phyloP scores from a whole-genome alignment of 2,329 filamentous ascomycete genomes.

The Colletotrichum destructivum region DNA sequence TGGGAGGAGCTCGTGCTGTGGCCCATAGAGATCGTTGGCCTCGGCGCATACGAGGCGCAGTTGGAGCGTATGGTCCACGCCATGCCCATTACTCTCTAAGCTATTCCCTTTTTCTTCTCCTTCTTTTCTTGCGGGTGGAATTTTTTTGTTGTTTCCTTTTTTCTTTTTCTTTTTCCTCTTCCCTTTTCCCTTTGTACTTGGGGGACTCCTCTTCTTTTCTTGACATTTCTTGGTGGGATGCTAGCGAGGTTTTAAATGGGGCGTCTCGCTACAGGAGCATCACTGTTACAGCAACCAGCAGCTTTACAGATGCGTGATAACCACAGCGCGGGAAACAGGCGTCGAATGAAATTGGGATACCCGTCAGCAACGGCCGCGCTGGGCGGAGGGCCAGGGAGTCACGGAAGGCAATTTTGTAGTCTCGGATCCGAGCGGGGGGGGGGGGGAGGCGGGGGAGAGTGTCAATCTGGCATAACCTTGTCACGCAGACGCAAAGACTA shows the following conservation, averaged over 20 bases:
- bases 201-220: not conserved
- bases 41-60: constrained; percentile 19
- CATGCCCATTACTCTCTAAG: constrained; percentile 26
- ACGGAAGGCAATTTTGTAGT: not conserved
- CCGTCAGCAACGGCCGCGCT: constrained; percentile 9
- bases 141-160: too few species aligned
- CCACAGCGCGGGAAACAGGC: not conserved
- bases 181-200: too few species aligned
- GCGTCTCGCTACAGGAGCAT: not conserved
- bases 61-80: constrained; percentile 25
- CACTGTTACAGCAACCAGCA: not conserved
- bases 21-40: constrained; percentile 30
- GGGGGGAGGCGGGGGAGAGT: not conserved
- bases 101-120: too few species aligned
- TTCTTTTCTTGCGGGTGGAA: too few species aligned
- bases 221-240: not conserved
- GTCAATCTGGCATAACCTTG: not conserved
- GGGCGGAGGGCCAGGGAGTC: not conserved
- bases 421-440: not conserved
- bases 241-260: not conserved
- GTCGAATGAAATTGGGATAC: constrained; percentile 4
- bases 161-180: not conserved
- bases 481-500: not conserved
- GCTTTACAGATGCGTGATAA: not conserved
- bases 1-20: constrained; percentile 30